Base-by-base conservation (phyloP, 1,284 basidiomycete genomes). In the Ustilago loliicola region DNA sequence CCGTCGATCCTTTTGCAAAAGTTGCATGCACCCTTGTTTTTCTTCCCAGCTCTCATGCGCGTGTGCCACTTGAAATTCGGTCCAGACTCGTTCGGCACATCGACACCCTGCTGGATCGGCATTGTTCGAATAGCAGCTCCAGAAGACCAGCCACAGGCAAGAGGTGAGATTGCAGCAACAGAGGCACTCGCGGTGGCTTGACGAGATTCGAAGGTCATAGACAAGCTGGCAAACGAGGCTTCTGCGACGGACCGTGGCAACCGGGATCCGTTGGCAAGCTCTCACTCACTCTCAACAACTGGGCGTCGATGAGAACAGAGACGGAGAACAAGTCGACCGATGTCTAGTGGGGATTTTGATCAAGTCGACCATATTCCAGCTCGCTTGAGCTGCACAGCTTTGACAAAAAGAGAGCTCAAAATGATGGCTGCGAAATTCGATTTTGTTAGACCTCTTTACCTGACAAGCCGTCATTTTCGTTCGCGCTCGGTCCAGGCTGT, bases 401-500 rank as follows among this genome's bases (percentile, higher is more conserved):
- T n/a, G n/a, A n/a, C n/a, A 38, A 38, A 38, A 38, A 38, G 36
- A 38, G 3, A 38, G 36, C 42, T 45, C n/a, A 21, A 45, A 45
- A 45, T 17, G 21, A n/a, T 21, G 21, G 42, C n/a, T 9, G 42
- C 6, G 21, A 45, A 45, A 45, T 1, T 45, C 7, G 0, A 1
- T 7, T 10, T 21, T 45, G 42, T 45, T 45, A 45, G 42, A 45
- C 42, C 42, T 21, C 21, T 21, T 9, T 21, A 9, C 7, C n/a
- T 6, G n/a, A 45, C 42, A 45, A 11, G n/a, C 10, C n/a, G n/a
- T 23, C 6, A 13, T 21, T 10, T 23, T 21, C 7, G n/a, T n/a
- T 45, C 21, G 21, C 66, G 66, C 66, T 69, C 61, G 61, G 61
- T 69, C 66, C 61, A 63, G 19, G 40, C 25, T 10, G 15, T 38